phyloP scores from a whole-genome alignment of 306 rosid genomes.

The Lupinus albus region DNA sequence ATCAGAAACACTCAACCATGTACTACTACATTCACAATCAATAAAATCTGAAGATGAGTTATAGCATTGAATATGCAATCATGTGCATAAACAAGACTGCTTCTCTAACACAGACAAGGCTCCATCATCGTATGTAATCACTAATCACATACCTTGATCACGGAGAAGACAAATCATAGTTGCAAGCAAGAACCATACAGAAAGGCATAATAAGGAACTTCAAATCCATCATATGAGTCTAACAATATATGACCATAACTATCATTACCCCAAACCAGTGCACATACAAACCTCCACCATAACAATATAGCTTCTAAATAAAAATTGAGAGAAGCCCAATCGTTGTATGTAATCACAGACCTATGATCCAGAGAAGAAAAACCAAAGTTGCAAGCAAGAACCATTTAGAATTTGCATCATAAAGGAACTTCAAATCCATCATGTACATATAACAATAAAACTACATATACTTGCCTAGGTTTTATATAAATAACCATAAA shows the following conservation, averaged over 20 bases:
- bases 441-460: conserved; percentile 25
- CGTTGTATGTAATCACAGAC: conserved; percentile 25
- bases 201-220: conserved; percentile 15
- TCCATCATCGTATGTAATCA: conserved; percentile 33
- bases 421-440: conserved; percentile 34
- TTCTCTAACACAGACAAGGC: no score
- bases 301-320: conserved; percentile 20
- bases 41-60: neutral
- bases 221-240: conserved; percentile 34
- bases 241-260: neutral
- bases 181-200: conserved; percentile 41
- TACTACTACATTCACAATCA: conserved; percentile 33
- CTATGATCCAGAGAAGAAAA: conserved; percentile 31
- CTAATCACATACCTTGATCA: conserved; percentile 36
- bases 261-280: conserved; percentile 15
- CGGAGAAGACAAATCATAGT: conserved; percentile 25
- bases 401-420: conserved; percentile 33
- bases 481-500: conserved; percentile 36
- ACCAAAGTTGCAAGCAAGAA: conserved; percentile 35
- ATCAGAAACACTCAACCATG: neutral
- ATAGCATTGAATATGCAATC: conserved; percentile 15
- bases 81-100: neutral
- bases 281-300: conserved; percentile 35
- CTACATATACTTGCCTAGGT: conserved; percentile 23
- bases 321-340: conserved; percentile 28